Conservation (phyloP, 106 monocot species). For the Narthecium ossifragum region DNA sequence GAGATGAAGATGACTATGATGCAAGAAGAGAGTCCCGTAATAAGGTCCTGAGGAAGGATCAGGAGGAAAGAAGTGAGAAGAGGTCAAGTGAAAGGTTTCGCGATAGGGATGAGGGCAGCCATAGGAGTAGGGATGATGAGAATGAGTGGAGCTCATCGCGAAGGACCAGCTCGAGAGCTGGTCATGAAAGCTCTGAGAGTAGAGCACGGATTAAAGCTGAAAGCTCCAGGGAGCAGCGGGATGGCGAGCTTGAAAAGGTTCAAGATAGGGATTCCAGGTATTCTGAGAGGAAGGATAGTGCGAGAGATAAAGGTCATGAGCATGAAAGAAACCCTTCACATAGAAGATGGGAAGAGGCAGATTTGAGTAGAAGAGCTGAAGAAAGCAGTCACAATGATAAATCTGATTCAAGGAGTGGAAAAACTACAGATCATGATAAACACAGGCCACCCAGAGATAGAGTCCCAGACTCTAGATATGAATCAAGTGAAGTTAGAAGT, state of each 20-base stretch:
- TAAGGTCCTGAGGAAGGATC: constrained; percentile 42
- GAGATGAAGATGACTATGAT: constrained; percentile 58
- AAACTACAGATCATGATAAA: constrained; percentile 19
- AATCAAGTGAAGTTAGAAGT: constrained; percentile 12
- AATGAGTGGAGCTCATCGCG: constrained; percentile 34
- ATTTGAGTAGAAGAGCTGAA: constrained; percentile 24
- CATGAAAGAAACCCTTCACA: constrained; percentile 29
- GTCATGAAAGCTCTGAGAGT: constrained; percentile 28
- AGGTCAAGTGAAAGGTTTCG: constrained; percentile 36
- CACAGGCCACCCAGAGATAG: constrained; percentile 2
- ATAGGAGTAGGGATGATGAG: constrained; percentile 37
- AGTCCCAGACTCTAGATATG: constrained; percentile 10
- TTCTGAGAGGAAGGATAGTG: constrained; percentile 41
- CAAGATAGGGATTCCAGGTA: constrained; percentile 39
- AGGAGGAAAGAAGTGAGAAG: constrained; percentile 44
- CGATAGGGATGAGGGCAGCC: constrained; percentile 46
- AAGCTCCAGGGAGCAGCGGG: constrained; percentile 22
- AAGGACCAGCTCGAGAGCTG: constrained; percentile 22
- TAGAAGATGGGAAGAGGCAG: constrained; percentile 51
- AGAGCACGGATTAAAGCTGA: constrained; percentile 31
- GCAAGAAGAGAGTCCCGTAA: constrained; percentile 41
- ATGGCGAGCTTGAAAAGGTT: constrained; percentile 37
- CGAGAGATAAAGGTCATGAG: constrained; percentile 39
- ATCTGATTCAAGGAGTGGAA: constrained; percentile 29
- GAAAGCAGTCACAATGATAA: constrained; percentile 26